Evolutionary conservation across 1,139 yeast species (phyloP), one percentile per base, ranked within the genome.

Genomic region (Pichia kudriavzevii): DNA sequence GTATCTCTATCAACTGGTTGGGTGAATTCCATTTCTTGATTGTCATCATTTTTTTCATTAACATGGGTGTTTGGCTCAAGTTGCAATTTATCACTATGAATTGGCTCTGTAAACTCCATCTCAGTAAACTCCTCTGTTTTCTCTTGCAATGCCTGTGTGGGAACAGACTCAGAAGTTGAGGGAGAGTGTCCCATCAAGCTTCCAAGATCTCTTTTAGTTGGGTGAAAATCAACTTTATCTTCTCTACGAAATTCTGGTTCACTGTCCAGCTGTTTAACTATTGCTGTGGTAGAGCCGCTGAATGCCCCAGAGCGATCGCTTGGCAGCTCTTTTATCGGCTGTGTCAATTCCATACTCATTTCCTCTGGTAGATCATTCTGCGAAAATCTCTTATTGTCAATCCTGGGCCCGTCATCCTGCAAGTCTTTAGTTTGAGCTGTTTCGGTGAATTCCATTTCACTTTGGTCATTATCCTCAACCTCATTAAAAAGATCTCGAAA

Each of bases 391-490:
- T n/a, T n/a, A n/a, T n/a, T n/a, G n/a, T n/a, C n/a, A n/a, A n/a
- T n/a, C n/a, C n/a, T n/a, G n/a, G n/a, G n/a, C n/a, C n/a, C n/a
- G n/a, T n/a, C n/a, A n/a, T n/a, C n/a, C n/a, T n/a, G n/a, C n/a
- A n/a, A n/a, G n/a, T n/a, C n/a, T 12, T 12, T 24, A 15, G 22
- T 35, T 11, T 31, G 28, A 15, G 46, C 20, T 4, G 45, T 39
- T 29, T 47, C 47, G 4, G 53, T 48, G 7, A 48, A 19, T 6
- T 46, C 48, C 46, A 46, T 47, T 2, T 41, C 44, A 1, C 20
- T 29, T 24, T 36, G 36, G 5, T 35, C 36, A 8, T 8, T 15
- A 9, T 19, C 25, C 3, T 34, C 37, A 9, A 34, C 39, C 26
- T 42, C 34, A 12, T 40, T 39, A 31, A 43, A 39, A 10, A 45